Base-by-base conservation (phyloP, 2,329 filamentous ascomycete genomes). In the Lomentospora prolificans region DNA sequence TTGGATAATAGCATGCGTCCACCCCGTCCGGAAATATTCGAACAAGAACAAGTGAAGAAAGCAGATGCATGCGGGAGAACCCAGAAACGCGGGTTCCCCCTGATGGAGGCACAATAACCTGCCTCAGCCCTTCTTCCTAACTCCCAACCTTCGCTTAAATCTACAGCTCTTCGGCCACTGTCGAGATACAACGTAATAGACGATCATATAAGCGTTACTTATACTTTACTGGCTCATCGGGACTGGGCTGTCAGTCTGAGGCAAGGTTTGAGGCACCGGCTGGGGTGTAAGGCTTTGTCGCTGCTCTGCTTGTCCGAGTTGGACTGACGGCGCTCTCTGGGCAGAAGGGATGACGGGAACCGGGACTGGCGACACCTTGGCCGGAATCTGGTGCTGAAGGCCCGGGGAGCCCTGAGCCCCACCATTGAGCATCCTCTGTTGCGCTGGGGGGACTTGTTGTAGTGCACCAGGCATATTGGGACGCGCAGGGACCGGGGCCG, bases 361-460 rank as follows among this genome's bases (percentile, higher is more conserved):
- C 3, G 72, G 72, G 7, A 75, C 72, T 5, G 72, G 72, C 19
- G 72, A 75, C 31, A 75, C 71, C 60, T 72, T 75, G 33, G 69
- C 64, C 4, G 68, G 70, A 3, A 71, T 69, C 33, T 48, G 28
- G 7, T 31, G 67, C 57, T 48, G 44, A 9, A 50, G 64, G 66
- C 12, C 57, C 60, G 19, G 65, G n/a, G 53, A 55, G 27, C 53
- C 41, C 31, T 55, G 53, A 31, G 53, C 10, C 14, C 53, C 44
- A 10, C 44, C 53, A 12, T 55, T 55, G 39, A 44, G 27, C 39
- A 55, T 50, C 55, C 12, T 60, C 63, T 12, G 19, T 30, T 27
- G 51, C 17, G 30, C 46, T 25, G 54, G 28, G 22, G 31, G 17
- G n/a, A 41, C 46, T 17, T 36, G n/a, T n/a, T 22, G 28, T 27